Evolutionary conservation across 306 rosid genomes (phyloP), one percentile per base, ranked within the genome.

Genomic region (Inga laurina): DNA sequence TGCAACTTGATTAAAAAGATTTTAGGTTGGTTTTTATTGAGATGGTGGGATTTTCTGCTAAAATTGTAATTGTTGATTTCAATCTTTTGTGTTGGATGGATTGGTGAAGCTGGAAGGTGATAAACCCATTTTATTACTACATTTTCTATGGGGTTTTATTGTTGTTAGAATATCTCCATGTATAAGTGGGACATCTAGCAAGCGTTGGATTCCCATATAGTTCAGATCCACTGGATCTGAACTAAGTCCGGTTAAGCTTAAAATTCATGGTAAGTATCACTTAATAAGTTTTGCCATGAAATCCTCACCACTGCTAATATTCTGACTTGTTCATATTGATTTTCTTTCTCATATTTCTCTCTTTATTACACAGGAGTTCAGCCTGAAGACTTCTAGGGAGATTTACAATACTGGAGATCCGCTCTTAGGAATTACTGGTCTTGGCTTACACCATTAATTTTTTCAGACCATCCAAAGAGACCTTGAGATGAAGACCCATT

Each of bases 401-500:
- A 94, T 79, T 59, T 88, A 27, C 97, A 91, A 79, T 75, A 89
- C 76, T 94, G 94, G 95, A 89, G 92, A 86, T 83, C 92, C 15
- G 91, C 95, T 84, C 85, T 94, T 27, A 89, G 82, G 48, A 91
- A 94, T 75, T 97, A 92, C 81, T 97, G 99, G 98, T 93, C 99
- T 51, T 86, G 94, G 79, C 98, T 97, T 77, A 92, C 98, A 16
- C 99, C 99, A 3, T 86, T 97, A 83, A 97, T 97, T 85, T 97
- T 97, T 91, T 97, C 99, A 51, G 99, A 97, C 89, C 98, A 97
- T 87, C 99, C 99, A 48, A 97, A 97, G 97, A 94, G 98, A 89
- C 99, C 97, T 74, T 98, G 99, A 30, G 99, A 97, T 84, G 99
- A 97, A 91, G 99, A 97, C 87, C 98, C 99, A 45, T 76, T 97